Conservation (phyloP, 257 asterid genomes). For the Jacaranda mimosifolia region DNA sequence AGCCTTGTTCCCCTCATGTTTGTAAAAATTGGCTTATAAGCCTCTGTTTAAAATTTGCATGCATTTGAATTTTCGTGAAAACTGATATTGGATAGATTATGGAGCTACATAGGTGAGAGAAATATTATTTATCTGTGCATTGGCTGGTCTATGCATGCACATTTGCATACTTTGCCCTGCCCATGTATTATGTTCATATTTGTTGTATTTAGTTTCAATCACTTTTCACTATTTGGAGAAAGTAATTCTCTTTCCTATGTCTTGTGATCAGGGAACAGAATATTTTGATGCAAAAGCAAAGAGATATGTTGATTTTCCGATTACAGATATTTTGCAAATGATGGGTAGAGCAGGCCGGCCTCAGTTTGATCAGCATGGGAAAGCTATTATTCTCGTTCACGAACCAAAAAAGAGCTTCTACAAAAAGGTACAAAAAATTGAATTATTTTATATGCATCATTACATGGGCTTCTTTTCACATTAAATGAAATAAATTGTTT, state of each 20-base stretch:
- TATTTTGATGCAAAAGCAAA: slow-evolving; percentile 90
- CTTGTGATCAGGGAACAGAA: slow-evolving; percentile 85
- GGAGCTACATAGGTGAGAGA: neutral
- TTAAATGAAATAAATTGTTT: slow-evolving; percentile 34
- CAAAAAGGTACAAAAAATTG: slow-evolving; percentile 67
- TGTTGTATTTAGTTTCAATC: neutral
- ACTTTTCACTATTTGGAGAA: slow-evolving; percentile 17
- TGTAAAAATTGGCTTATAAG: neutral
- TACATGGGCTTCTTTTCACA: slow-evolving; percentile 20
- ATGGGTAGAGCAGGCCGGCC: slow-evolving; percentile 99
- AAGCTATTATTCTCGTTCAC: slow-evolving; percentile 98
- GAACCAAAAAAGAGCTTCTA: slow-evolving; percentile 99
- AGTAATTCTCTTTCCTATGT: slow-evolving; percentile 10
- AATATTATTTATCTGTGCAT: slow-evolving; percentile 2
- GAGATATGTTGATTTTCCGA: slow-evolving; percentile 96
- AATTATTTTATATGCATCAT: slow-evolving; percentile 15
- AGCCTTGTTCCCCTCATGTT: neutral
- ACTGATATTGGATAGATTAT: slow-evolving; percentile 7
- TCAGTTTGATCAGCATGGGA: slow-evolving; percentile 97
- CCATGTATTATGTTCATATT: slow-evolving; percentile 1
- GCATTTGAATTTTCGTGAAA: neutral
- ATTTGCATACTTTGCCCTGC: neutral
- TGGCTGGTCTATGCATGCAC: slow-evolving; percentile 14
- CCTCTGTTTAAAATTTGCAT: neutral
- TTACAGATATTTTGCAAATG: slow-evolving; percentile 97